Conservation (phyloP, 2,329 filamentous ascomycete genomes). For the Claviceps lovelessii region DNA sequence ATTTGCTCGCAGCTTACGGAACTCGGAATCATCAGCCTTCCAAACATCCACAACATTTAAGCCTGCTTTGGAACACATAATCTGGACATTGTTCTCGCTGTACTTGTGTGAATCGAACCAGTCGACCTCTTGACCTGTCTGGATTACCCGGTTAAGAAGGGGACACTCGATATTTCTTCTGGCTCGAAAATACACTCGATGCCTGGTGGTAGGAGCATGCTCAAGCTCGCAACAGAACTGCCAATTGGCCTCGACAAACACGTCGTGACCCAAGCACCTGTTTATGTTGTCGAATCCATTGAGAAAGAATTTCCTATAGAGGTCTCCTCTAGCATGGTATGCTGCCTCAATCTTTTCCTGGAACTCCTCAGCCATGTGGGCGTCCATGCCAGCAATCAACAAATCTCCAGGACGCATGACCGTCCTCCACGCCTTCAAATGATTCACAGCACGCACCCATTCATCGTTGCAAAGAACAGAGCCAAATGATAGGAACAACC, state of each 20-base stretch:
- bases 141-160: conserved; percentile 13
- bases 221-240: conserved; percentile 23
- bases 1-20: conserved; percentile 17
- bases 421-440: conserved; percentile 23
- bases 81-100: conserved; percentile 19
- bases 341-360: conserved; percentile 25
- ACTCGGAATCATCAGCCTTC: conserved; percentile 24
- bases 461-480: conserved; percentile 29
- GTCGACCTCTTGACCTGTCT: conserved; percentile 22
- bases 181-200: conserved; percentile 26
- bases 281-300: conserved; percentile 27
- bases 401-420: conserved; percentile 20
- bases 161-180: conserved; percentile 18
- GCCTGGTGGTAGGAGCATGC: conserved; percentile 21
- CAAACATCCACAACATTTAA: conserved; percentile 22
- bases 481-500: conserved; percentile 26
- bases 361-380: conserved; percentile 19
- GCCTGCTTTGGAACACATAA: conserved; percentile 26
- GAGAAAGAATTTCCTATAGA: conserved; percentile 23
- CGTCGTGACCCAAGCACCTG: conserved; percentile 18
- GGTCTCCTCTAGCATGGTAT: conserved; percentile 23
- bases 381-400: conserved; percentile 28
- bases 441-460: conserved; percentile 20
- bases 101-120: conserved; percentile 32
- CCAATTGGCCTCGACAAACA: conserved; percentile 25